Evolutionary conservation across 768 basidiomycete genomes (phyloP).

Genomic region (Kwoniella newhampshirensis): DNA sequence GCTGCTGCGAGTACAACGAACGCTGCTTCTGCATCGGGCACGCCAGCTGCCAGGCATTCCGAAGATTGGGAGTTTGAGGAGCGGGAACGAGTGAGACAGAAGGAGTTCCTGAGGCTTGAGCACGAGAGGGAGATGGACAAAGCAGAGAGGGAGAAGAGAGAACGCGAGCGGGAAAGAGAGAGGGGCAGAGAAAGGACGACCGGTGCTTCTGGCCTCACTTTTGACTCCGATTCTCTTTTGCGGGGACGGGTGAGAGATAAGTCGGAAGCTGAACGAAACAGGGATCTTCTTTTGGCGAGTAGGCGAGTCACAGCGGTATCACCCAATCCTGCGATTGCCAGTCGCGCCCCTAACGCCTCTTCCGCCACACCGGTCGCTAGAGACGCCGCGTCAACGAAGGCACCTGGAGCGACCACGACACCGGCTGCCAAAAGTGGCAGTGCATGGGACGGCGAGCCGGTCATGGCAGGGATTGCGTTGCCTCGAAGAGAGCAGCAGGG

Average conservation of each 20-base stretch:
- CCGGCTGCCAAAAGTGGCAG: conserved; percentile 1
- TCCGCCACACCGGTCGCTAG: conserved; percentile 1
- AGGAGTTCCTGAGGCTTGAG: conserved; percentile 35
- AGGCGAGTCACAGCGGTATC: conserved; percentile 39
- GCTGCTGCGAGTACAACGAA: conserved; percentile 4
- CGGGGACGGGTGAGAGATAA: conserved; percentile 16
- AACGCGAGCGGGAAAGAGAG: conserved; percentile 22
- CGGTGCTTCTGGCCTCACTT: neutral
- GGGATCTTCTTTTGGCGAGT: conserved; percentile 41
- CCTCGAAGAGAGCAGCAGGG: conserved; percentile 33
- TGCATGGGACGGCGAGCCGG: conserved; percentile 33
- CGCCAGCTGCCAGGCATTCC: conserved; percentile 6
- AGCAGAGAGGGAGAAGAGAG: conserved; percentile 30
- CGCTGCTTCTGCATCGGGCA: neutral
- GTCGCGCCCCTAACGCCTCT: conserved; percentile 2
- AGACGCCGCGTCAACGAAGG: neutral
- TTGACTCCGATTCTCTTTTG: neutral
- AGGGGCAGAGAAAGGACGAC: conserved; percentile 11
- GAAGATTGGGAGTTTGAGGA: conserved; percentile 48
- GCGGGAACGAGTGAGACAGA: conserved; percentile 40
- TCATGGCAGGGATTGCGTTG: conserved; percentile 35
- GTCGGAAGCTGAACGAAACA: conserved; percentile 40
- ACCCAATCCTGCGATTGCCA: conserved; percentile 24
- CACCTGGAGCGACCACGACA: conserved; percentile 5
- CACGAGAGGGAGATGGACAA: conserved; percentile 41